phyloP scores from a whole-genome alignment of 305 asterid species.

The Fraxinus paxiana region DNA sequence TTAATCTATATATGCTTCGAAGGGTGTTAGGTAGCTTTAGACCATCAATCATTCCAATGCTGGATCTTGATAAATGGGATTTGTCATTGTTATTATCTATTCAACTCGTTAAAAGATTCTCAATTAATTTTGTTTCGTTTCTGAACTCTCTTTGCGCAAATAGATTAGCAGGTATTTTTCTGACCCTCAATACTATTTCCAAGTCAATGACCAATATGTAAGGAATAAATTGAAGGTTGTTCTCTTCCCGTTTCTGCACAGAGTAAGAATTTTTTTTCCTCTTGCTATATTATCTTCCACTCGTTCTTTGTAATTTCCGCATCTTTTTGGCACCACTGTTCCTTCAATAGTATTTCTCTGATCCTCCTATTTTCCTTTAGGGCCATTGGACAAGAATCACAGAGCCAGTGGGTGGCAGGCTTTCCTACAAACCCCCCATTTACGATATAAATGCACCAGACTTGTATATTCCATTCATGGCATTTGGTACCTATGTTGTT shows the following conservation, averaged over 20 bases:
- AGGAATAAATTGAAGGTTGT: conserved; percentile 29
- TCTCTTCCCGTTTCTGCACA: conserved; percentile 46
- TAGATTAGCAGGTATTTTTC: conserved; percentile 50
- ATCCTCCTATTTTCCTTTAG: conserved; percentile 20
- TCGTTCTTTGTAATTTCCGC: background rate
- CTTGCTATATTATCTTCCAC: background rate
- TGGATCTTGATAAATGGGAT: background rate
- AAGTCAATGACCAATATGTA: conserved; percentile 44
- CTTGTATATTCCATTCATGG: conserved; percentile 51
- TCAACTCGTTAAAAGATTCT: background rate
- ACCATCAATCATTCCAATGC: background rate
- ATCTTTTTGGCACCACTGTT: background rate
- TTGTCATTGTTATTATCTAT: background rate
- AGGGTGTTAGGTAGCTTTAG: background rate
- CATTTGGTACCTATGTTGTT: conserved; percentile 47
- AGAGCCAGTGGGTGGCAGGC: conserved; percentile 52
- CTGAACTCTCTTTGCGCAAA: background rate
- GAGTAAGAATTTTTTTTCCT: conserved; percentile 31
- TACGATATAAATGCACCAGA: conserved; percentile 56
- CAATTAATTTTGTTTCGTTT: conserved; percentile 1
- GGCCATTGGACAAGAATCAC: conserved; percentile 57
- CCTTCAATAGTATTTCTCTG: background rate
- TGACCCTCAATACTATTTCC: conserved; percentile 54
- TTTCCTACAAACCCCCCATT: conserved; percentile 51
- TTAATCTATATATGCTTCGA: background rate